phyloP scores from a whole-genome alignment of 2,329 filamentous ascomycete species.

The Acrodontium crateriforme region DNA sequence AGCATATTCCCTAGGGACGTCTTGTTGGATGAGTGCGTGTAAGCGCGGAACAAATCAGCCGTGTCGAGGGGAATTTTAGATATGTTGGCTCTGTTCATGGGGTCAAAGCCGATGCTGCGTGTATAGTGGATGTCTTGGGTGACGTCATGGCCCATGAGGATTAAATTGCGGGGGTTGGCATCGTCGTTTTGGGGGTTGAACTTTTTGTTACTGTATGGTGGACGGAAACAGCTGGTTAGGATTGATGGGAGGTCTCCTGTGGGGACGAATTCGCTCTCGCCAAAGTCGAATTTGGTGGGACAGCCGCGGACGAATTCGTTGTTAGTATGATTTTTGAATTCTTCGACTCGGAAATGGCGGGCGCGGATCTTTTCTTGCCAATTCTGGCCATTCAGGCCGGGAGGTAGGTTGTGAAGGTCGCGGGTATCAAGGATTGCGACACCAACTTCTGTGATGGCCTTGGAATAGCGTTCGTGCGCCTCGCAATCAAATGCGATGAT shows the following conservation, averaged over 20 bases:
- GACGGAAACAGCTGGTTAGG: slow-evolving; percentile 42
- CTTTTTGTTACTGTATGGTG: slow-evolving; percentile 37
- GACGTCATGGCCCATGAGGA: slow-evolving; percentile 70
- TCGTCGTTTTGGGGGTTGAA: slow-evolving; percentile 1
- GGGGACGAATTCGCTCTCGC: slow-evolving; percentile 42
- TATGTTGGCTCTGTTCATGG: slow-evolving; percentile 40
- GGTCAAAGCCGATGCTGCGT: slow-evolving; percentile 47
- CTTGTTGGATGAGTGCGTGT: slow-evolving; percentile 37
- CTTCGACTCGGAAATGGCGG: slow-evolving; percentile 63
- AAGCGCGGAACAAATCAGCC: slow-evolving; percentile 51
- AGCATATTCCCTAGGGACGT: slow-evolving; percentile 49
- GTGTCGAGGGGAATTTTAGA: slow-evolving; percentile 63
- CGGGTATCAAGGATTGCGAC: slow-evolving; percentile 66
- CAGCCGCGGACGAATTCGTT: slow-evolving; percentile 55
- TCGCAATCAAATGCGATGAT: slow-evolving; percentile 77
- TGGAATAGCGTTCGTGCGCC: slow-evolving; percentile 54
- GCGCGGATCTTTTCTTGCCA: slow-evolving; percentile 57
- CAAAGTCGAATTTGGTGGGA: slow-evolving; percentile 63
- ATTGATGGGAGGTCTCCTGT: slow-evolving; percentile 30
- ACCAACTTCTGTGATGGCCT: slow-evolving; percentile 70
- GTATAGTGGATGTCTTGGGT: slow-evolving; percentile 56
- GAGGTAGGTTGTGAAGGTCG: slow-evolving; percentile 40
- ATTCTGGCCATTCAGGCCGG: slow-evolving; percentile 46
- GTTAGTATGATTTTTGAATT: slow-evolving; percentile 56
- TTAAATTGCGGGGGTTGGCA: slow-evolving; percentile 39